Evolutionary conservation across 257 asterid species (phyloP), one percentile per base, ranked within the genome.

Genomic region (Nyctanthes arbortristis): DNA sequence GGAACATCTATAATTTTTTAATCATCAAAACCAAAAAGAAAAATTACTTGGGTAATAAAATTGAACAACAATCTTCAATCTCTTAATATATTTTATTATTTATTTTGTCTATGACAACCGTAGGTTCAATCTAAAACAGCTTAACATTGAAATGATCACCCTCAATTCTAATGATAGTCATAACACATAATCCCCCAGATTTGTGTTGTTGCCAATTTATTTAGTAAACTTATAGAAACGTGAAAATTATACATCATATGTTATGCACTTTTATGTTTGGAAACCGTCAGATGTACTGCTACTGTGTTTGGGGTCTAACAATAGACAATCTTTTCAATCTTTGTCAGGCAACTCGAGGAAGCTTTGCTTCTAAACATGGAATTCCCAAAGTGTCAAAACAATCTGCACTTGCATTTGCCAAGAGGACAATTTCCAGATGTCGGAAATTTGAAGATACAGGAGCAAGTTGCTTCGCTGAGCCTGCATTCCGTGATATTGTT

Each of bases 271-370:
- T 39, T 18, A 49, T 49, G 12, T 4, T 20, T 18, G 58, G 55
- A 67, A 27, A 47, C 40, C 30, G 47, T 68, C 43, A n/a, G 40
- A 55, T 9, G 27, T 69, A 36, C 59, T 56, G 61, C 49, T 13
- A 33, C 35, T 65, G 22, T 56, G 40, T 37, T 70, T 66, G 29
- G 57, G 67, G 39, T 57, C 66, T 55, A 59, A 65, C 66, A 10
- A 54, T 59, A 43, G 30, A 39, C 59, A 25, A 8, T 66, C 33
- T 37, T 36, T 58, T 72, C 71, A 63, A 79, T 75, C 71, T 73
- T 67, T n/a, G n/a, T 59, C 93, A 94, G 99, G 96, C 98, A 61
- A 94, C 97, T 74, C 85, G 85, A 69, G 88, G 93, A 75, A 83
- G 87, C 69, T 87, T 67, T 69, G 97, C 97, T 71, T 73, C 92